phyloP scores from a whole-genome alignment of 208 protist genomes.

The Lotmaria passim region DNA sequence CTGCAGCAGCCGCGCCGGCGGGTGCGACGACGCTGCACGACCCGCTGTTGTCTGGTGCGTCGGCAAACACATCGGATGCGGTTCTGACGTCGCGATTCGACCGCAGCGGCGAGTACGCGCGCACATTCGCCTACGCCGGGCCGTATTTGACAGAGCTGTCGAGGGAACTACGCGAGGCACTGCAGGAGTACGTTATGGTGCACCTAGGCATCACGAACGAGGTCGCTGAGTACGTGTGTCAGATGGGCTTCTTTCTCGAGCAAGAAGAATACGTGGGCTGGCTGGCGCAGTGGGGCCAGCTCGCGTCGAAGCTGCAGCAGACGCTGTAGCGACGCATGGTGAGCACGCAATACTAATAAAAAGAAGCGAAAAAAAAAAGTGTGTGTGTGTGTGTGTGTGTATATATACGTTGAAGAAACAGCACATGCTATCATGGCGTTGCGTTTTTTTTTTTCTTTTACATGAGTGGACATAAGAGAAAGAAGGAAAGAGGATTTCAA shows the following conservation, averaged over 20 bases:
- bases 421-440: too few relatives aligned
- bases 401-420: too few relatives aligned
- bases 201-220: constrained; percentile 61
- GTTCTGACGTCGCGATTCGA: constrained; percentile 50
- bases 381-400: too few relatives aligned
- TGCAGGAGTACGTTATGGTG: constrained; percentile 64
- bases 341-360: too few relatives aligned
- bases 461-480: too few relatives aligned
- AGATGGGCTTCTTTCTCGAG: constrained; percentile 85
- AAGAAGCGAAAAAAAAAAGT: too few relatives aligned
- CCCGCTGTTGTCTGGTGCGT: not conserved
- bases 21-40: not conserved
- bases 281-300: constrained; percentile 60
- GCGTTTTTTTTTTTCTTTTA: too few relatives aligned
- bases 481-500: too few relatives aligned
- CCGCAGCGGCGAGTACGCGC: constrained; percentile 54
- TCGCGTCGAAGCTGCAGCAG: constrained; percentile 31
- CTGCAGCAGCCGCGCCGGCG: constrained; percentile 1
- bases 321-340: too few relatives aligned
- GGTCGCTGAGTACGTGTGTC: constrained; percentile 84
- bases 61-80: constrained; percentile 15
- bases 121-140: constrained; percentile 66
- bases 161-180: constrained; percentile 61
- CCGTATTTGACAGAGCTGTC: constrained; percentile 81
- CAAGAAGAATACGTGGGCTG: constrained; percentile 88